A percentile compares a stretch with the other conserved stretches of the same genome.
Conservation (phyloP, 2,329 filamentous ascomycete species). For the Xylaria sp. region DNA sequence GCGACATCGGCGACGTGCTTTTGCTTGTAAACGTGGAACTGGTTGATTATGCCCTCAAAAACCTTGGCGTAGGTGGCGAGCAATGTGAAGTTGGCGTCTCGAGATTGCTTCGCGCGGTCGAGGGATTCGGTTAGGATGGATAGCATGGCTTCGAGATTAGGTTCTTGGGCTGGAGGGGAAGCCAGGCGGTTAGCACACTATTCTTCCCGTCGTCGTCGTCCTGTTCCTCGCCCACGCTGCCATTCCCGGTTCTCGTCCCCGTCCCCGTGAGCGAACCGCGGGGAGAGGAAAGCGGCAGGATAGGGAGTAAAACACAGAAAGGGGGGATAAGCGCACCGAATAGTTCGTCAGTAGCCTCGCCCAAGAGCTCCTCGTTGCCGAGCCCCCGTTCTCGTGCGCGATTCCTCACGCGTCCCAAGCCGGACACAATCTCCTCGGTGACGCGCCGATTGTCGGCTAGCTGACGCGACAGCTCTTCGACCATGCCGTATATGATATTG, state of each 20-base stretch:
- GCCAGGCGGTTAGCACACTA: constrained; percentile 22
- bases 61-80: constrained; percentile 68
- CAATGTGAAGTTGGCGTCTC: constrained; percentile 68
- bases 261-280: not conserved
- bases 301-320: not conserved
- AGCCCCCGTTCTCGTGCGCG: constrained; percentile 63
- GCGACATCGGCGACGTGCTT: constrained; percentile 70
- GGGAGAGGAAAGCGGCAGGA: not conserved
- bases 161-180: constrained; percentile 60
- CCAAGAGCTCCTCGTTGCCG: constrained; percentile 68
- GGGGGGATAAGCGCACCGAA: constrained; percentile 56
- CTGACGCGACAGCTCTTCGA: constrained; percentile 72
- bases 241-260: not conserved
- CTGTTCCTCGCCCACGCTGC: not conserved
- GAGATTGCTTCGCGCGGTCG: constrained; percentile 68
- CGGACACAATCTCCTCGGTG: constrained; percentile 72
- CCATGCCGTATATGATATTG: constrained; percentile 74
- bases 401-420: constrained; percentile 69
- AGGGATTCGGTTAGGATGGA: constrained; percentile 70
- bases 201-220: not conserved
- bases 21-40: constrained; percentile 73
- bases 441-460: constrained; percentile 69
- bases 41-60: constrained; percentile 67
- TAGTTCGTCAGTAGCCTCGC: constrained; percentile 65
- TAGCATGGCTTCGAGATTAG: constrained; percentile 69